These are phyloP conservation scores for Fusarium tricinctum DNA, from an alignment of 2,329 filamentous ascomycete genomes.

Conservation along the genomic window DNA sequence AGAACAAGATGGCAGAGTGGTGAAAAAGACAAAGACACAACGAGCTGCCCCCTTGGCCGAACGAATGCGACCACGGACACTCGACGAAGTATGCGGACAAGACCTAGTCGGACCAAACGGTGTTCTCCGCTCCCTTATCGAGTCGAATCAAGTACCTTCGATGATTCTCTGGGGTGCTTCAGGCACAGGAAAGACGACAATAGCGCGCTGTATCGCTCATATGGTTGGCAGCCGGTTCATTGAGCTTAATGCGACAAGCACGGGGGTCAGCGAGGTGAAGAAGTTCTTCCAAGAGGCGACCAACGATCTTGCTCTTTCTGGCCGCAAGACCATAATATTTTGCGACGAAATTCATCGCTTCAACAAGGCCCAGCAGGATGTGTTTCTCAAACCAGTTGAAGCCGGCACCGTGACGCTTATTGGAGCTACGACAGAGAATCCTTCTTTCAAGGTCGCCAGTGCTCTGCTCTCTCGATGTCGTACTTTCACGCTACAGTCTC, in stretches of 20 bases:
- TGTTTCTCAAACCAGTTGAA: constrained; percentile 94
- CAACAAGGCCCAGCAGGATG: constrained; percentile 92
- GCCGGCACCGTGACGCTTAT: constrained; percentile 91
- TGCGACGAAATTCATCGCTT: constrained; percentile 98
- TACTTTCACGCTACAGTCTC: constrained; percentile 86
- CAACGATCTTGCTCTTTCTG: constrained; percentile 83
- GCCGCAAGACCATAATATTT: constrained; percentile 94
- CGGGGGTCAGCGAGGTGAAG: constrained; percentile 90
- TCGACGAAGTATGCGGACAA: constrained; percentile 92
- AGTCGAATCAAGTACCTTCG: constrained; percentile 86
- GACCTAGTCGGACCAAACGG: constrained; percentile 88
- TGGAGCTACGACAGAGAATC: constrained; percentile 97
- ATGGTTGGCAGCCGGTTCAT: constrained; percentile 88
- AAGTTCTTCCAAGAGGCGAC: constrained; percentile 89
- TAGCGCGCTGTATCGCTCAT: constrained; percentile 89
- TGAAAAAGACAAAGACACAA: constrained; percentile 77
- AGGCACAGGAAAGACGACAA: constrained; percentile 90
- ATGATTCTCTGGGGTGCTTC: constrained; percentile 95
- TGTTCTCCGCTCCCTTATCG: constrained; percentile 88
- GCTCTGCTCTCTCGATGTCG: constrained; percentile 90
- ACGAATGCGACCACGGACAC: constrained; percentile 86
- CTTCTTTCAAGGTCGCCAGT: constrained; percentile 87
- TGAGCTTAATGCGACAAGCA: constrained; percentile 94
- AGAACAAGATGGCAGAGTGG: constrained; percentile 56
- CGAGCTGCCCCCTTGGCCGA: constrained; percentile 89